phyloP scores from a whole-genome alignment of 805 yeast genomes.

The Saccharomyces eubayanus region DNA sequence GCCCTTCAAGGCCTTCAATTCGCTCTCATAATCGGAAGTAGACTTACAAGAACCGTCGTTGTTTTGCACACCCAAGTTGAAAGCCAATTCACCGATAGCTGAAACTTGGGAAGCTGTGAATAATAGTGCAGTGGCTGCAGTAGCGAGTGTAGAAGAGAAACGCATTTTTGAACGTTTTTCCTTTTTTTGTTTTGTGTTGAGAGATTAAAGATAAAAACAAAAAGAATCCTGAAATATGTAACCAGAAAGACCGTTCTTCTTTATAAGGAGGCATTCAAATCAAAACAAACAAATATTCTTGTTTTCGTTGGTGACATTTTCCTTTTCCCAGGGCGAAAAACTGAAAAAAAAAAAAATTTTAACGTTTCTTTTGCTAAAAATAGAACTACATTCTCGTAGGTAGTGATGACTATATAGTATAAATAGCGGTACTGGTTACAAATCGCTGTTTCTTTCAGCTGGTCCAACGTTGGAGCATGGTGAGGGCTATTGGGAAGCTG shows the following conservation, averaged over 20 bases:
- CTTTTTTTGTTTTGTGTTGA: background rate
- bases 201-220: background rate
- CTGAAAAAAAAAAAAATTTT: background rate
- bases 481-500: conserved; percentile 29
- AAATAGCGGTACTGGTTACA: background rate
- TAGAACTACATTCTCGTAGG: background rate
- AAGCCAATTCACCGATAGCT: conserved; percentile 67
- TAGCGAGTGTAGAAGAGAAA: conserved; percentile 33
- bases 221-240: background rate
- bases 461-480: background rate
- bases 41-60: conserved; percentile 69
- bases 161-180: conserved; percentile 15
- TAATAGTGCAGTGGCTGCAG: conserved; percentile 36
- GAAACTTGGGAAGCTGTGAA: conserved; percentile 38
- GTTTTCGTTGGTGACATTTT: background rate
- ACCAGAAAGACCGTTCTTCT: background rate
- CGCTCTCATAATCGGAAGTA: conserved; percentile 59
- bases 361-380: background rate
- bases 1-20: conserved; percentile 49
- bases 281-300: background rate
- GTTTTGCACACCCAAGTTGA: conserved; percentile 79
- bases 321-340: background rate
- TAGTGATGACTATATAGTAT: background rate
- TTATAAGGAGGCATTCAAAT: background rate
- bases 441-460: background rate